Base-by-base conservation (phyloP, 2,329 filamentous ascomycete genomes). In the Ilyonectria robusta region DNA sequence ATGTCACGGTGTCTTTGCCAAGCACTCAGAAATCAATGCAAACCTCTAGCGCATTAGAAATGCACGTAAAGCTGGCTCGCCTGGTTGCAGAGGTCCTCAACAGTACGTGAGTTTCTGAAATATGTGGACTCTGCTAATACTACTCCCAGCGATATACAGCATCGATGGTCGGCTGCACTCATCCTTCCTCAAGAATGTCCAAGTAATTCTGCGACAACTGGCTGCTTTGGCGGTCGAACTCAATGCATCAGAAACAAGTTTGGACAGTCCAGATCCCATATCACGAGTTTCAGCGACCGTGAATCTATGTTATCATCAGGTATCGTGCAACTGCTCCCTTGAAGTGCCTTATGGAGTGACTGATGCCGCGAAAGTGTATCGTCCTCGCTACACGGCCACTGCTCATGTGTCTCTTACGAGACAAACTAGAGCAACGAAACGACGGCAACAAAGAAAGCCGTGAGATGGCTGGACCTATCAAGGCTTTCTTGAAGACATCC, bases 261-360 rank as follows among this genome's bases (percentile, higher is more conserved):
- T 60, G 2, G 37, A 60, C 4, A 46, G 35, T 2, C 42, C 40
- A 2, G 59, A 59, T 8, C 63, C 63, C 1, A 55, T 66, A 33
- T 57, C 59, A 1, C 63, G 63, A 15, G 53, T 66, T 4, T 62
- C 63, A 0, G 63, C 63, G 7, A 66, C 63, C 10, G 19, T 66
- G 8, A 66, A 66, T 53, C 58, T 66, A 26, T 66, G 63, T 21
- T 66, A 66, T 5, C 63, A 66, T 13, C 63, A 66, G 21, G 63
- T 46, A 40, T 4, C 42, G 19, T 15, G 5, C 15, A 9, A 33
- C 31, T 33, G 8, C 31, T 11, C 11, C 8, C 31, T 33, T 11
- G 26, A 5, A 26, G 26, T 33, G 31, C 31, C 31, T 33, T 11
- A 33, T 33, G 11, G 8, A 33, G 11, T 11, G 8, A 11, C 57